A percentile compares a stretch with the other conserved stretches of the same genome.
phyloP scores from a whole-genome alignment of 2,329 filamentous ascomycete genomes.

The Ceratocystis cacaofunesta region DNA sequence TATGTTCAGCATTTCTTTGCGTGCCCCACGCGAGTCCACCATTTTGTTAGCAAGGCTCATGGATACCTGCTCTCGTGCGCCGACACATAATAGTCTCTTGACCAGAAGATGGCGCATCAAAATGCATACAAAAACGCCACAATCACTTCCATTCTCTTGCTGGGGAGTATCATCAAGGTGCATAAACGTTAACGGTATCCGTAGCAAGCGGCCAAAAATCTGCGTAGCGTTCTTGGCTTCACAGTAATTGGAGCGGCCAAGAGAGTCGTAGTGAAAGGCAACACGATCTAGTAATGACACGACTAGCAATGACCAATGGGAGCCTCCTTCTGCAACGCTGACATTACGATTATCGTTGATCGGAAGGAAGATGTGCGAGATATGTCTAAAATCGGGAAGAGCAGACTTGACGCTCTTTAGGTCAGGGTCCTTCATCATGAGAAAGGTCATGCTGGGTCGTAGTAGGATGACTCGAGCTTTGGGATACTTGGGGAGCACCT shows the following conservation, averaged over 20 bases:
- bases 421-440: slow-evolving; percentile 62
- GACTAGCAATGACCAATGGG: slow-evolving; percentile 87
- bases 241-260: slow-evolving; percentile 57
- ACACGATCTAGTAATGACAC: slow-evolving; percentile 79
- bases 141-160: slow-evolving; percentile 86
- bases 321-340: slow-evolving; percentile 68
- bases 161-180: slow-evolving; percentile 75
- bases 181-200: slow-evolving; percentile 55
- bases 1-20: slow-evolving; percentile 82
- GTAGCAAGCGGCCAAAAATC: slow-evolving; percentile 55
- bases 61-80: slow-evolving; percentile 70
- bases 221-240: slow-evolving; percentile 56
- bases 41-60: slow-evolving; percentile 85
- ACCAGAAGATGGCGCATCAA: slow-evolving; percentile 89
- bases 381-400: slow-evolving; percentile 63
- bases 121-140: slow-evolving; percentile 89
- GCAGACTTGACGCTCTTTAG: slow-evolving; percentile 45
- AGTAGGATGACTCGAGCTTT: slow-evolving; percentile 80
- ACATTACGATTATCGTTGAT: slow-evolving; percentile 78
- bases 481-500: slow-evolving; percentile 66
- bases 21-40: slow-evolving; percentile 62
- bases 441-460: slow-evolving; percentile 81
- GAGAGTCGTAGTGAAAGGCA: slow-evolving; percentile 91
- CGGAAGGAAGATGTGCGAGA: slow-evolving; percentile 88
- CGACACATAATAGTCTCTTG: slow-evolving; percentile 63